Percentiles rank a stretch among this genome's conserved stretches.
phyloP scores from a whole-genome alignment of 352 stramenopile genomes.

The Phytophthora agathidicida region DNA sequence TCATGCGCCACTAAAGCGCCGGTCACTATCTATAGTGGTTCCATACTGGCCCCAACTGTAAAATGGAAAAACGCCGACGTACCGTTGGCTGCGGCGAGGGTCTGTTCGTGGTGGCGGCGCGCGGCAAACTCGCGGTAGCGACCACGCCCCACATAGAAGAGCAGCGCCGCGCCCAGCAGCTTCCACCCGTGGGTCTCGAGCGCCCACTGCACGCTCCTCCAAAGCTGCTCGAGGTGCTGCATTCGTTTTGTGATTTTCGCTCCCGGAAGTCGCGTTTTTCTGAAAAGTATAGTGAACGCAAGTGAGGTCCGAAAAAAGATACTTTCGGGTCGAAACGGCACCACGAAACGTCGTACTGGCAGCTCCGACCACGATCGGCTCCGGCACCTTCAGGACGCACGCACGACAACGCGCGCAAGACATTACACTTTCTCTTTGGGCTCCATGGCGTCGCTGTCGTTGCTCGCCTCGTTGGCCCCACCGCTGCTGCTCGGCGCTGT shows the following conservation, averaged over 20 bases:
- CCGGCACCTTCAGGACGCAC: conserved; percentile 22
- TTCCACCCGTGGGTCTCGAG: conserved; percentile 66
- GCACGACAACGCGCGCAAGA: too few species aligned
- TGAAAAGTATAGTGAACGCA: conserved; percentile 27
- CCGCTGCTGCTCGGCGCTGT: conserved; percentile 12
- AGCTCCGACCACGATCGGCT: conserved; percentile 10
- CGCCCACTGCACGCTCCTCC: conserved; percentile 28
- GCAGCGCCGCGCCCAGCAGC: conserved; percentile 38
- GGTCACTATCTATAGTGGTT: not conserved
- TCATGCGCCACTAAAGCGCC: conserved; percentile 25
- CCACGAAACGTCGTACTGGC: conserved; percentile 25
- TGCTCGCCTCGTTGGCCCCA: conserved; percentile 9
- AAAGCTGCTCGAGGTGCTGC: conserved; percentile 14
- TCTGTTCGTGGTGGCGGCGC: conserved; percentile 34
- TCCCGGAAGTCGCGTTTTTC: conserved; percentile 17
- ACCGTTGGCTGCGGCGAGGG: conserved; percentile 61
- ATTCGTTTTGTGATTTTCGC: conserved; percentile 19
- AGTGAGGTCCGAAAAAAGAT: conserved; percentile 26
- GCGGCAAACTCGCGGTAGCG: conserved; percentile 39
- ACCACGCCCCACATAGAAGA: conserved; percentile 32
- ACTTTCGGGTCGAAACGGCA: conserved; percentile 26
- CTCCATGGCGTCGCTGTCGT: conserved; percentile 10
- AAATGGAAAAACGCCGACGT: conserved; percentile 18
- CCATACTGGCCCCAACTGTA: conserved; percentile 6
- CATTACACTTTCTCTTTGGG: conserved; percentile 2